phyloP scores from a whole-genome alignment of 176 grass and related monocot species.

The Echinochloa phyllopogon region DNA sequence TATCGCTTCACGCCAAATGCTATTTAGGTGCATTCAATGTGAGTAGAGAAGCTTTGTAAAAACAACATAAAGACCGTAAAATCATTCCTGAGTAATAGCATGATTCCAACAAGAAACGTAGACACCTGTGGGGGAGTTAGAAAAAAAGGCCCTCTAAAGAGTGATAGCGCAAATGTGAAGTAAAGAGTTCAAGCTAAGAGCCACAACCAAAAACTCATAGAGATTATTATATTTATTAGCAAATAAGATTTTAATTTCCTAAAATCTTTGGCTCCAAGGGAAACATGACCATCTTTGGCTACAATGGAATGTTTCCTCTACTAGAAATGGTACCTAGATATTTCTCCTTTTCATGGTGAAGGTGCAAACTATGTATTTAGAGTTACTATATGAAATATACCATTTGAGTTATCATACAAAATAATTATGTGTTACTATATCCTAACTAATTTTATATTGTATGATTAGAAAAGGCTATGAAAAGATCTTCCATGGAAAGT shows the following conservation, averaged over 20 bases:
- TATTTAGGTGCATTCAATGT: not conserved
- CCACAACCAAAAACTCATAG: too few relatives aligned
- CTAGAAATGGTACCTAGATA: not conserved
- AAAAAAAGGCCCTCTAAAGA: not conserved
- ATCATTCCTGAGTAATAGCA: not conserved
- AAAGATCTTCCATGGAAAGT: not conserved
- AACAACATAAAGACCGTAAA: not conserved
- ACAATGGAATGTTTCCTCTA: too few relatives aligned
- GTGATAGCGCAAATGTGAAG: too few relatives aligned
- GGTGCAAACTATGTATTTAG: not conserved
- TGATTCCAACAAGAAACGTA: not conserved
- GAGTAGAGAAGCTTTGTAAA: not conserved
- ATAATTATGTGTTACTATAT: not conserved
- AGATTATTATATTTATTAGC: too few relatives aligned
- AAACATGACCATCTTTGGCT: too few relatives aligned
- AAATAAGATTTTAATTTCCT: too few relatives aligned
- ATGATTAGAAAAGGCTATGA: not conserved
- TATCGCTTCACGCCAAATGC: not conserved
- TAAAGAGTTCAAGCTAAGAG: too few relatives aligned
- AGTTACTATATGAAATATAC: not conserved
- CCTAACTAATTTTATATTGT: not conserved
- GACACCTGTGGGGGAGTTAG: not conserved
- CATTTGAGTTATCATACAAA: not conserved
- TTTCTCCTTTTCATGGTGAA: not conserved
- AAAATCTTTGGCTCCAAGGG: too few relatives aligned